Conservation (phyloP, 1,139 yeast genomes). For the Pichia sp. region DNA sequence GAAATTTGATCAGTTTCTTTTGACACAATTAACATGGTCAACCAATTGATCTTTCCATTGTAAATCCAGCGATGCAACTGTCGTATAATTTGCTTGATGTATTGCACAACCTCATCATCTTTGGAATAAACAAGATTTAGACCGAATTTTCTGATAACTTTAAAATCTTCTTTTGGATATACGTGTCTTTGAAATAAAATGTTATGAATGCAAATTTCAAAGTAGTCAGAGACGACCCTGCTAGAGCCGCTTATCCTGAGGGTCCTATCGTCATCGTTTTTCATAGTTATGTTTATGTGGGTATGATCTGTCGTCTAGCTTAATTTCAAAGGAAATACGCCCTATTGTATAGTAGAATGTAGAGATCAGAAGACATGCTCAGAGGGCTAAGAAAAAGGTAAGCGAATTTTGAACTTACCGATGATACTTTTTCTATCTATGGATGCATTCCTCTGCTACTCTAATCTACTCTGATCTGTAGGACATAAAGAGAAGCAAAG, state of each 20-base stretch:
- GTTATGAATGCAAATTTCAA: slow-evolving; percentile 73
- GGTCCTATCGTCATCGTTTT: not conserved
- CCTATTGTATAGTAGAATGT: too few relatives aligned
- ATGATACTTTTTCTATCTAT: not conserved
- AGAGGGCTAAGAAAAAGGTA: not conserved
- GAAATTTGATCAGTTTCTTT: slow-evolving; percentile 58
- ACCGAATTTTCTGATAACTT: slow-evolving; percentile 75
- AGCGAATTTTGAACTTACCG: not conserved
- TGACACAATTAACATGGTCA: slow-evolving; percentile 69
- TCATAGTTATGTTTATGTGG: not conserved
- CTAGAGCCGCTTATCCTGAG: slow-evolving; percentile 75
- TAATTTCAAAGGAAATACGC: too few relatives aligned
- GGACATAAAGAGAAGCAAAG: not conserved
- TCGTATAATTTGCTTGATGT: slow-evolving; percentile 63
- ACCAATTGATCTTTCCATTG: slow-evolving; percentile 62
- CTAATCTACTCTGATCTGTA: not conserved
- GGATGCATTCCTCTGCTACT: not conserved
- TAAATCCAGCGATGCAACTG: slow-evolving; percentile 82
- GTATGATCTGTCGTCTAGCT: too few relatives aligned
- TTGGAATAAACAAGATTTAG: slow-evolving; percentile 67
- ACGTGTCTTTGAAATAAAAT: slow-evolving; percentile 87
- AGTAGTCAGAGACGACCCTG: slow-evolving; percentile 75
- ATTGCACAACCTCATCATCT: slow-evolving; percentile 73
- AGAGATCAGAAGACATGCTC: too few relatives aligned
- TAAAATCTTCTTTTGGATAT: slow-evolving; percentile 85